phyloP scores from a whole-genome alignment of 768 basidiomycete species.

The Boletus patriciae region DNA sequence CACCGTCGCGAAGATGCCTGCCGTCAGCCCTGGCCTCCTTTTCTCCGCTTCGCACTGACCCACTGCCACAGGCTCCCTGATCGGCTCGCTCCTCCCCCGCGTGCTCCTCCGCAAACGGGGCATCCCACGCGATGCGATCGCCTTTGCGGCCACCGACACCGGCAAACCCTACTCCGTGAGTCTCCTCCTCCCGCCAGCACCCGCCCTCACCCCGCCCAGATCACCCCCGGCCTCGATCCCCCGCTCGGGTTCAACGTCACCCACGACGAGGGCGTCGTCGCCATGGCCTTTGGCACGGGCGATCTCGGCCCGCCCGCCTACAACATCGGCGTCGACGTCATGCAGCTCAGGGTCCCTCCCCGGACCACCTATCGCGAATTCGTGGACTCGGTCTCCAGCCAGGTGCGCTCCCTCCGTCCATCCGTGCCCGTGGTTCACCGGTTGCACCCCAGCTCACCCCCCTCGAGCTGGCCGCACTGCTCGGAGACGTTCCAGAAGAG shows the following conservation, averaged over 20 bases:
- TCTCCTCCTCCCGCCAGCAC: slow-evolving; percentile 11
- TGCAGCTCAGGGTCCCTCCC: slow-evolving; percentile 68
- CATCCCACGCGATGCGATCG: slow-evolving; percentile 45
- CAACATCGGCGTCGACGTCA: slow-evolving; percentile 73
- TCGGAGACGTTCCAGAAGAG: slow-evolving; percentile 41
- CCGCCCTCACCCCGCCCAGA: slow-evolving; percentile 35
- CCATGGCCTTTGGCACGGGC: slow-evolving; percentile 55
- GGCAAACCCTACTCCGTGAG: slow-evolving; percentile 80
- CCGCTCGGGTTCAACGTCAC: slow-evolving; percentile 78
- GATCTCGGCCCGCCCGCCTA: slow-evolving; percentile 56
- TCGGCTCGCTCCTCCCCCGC: slow-evolving; percentile 75
- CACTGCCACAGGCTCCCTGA: slow-evolving; percentile 62
- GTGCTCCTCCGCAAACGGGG: slow-evolving; percentile 60
- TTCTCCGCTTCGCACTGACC: neutral
- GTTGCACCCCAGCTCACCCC: slow-evolving; percentile 39
- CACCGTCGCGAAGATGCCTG: slow-evolving; percentile 74
- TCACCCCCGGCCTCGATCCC: slow-evolving; percentile 44
- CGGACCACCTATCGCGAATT: slow-evolving; percentile 60
- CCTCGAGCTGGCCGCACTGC: slow-evolving; percentile 35
- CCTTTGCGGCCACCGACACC: slow-evolving; percentile 55
- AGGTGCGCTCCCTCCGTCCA: slow-evolving; percentile 41
- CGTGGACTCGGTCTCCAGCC: slow-evolving; percentile 60
- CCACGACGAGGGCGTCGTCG: slow-evolving; percentile 74
- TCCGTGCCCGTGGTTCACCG: slow-evolving; percentile 8
- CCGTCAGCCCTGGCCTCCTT: slow-evolving; percentile 40